phyloP scores from a whole-genome alignment of 352 stramenopile genomes.

The Phytophthora gonapodyides region DNA sequence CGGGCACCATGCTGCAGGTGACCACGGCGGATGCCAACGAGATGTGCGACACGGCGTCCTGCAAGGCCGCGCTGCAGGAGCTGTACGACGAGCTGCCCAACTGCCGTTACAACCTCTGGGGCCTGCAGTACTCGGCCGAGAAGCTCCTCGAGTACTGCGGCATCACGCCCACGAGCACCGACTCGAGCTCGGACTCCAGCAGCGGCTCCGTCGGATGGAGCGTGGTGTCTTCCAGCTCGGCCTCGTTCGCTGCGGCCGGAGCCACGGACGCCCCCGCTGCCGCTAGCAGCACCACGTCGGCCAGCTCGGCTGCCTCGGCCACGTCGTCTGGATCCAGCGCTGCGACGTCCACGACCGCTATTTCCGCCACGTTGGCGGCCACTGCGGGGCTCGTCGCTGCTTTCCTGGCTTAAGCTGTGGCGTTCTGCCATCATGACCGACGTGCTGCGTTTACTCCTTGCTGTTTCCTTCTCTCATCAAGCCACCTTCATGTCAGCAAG shows the following conservation, averaged over 20 bases:
- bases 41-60: constrained; percentile 54
- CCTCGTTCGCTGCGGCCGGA: constrained; percentile 46
- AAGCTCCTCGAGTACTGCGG: constrained; percentile 56
- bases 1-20: constrained; percentile 54
- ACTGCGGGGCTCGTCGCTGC: constrained; percentile 34
- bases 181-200: constrained; percentile 15
- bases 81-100: constrained; percentile 66
- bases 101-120: constrained; percentile 63
- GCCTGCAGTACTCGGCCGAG: constrained; percentile 45
- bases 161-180: constrained; percentile 44
- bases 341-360: constrained; percentile 9
- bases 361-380: constrained; percentile 31
- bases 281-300: constrained; percentile 16
- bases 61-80: constrained; percentile 53
- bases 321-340: constrained; percentile 22
- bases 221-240: constrained; percentile 20
- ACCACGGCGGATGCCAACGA: constrained; percentile 36
- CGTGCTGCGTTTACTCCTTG: background rate
- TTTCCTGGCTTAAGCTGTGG: constrained; percentile 29
- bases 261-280: constrained; percentile 41
- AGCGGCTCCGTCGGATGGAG: constrained; percentile 34
- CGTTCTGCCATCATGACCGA: background rate
- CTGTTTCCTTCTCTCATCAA: constrained; percentile 19
- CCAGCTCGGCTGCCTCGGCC: constrained; percentile 23
- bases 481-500: constrained; percentile 12